Percentiles rank a stretch among this genome's conserved stretches.
Conservation (phyloP, 2,329 filamentous ascomycete genomes). For the Cordyceps fumosorosea region DNA sequence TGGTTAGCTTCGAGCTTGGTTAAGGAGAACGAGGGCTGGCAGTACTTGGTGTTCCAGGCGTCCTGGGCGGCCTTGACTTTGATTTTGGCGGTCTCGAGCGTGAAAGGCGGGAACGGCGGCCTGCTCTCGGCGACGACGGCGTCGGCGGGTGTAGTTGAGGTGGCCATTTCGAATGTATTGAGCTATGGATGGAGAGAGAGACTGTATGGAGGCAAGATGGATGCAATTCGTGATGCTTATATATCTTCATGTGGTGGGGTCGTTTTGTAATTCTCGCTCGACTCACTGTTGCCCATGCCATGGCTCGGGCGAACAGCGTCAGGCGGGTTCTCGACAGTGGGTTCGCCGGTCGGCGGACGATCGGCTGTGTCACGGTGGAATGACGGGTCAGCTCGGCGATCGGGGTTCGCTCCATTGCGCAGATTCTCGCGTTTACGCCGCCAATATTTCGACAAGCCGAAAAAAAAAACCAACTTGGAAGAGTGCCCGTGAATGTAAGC, state of each 20-base stretch:
- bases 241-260: no score
- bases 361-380: neutral
- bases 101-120: conserved; percentile 65
- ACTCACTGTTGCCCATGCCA: neutral
- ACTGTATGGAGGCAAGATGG: no score
- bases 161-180: no score
- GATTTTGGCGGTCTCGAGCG: conserved; percentile 57
- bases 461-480: no score
- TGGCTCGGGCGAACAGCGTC: neutral
- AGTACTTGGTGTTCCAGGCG: conserved; percentile 70
- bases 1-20: no score
- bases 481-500: no score
- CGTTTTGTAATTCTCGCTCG: neutral
- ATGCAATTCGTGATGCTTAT: no score
- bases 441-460: no score
- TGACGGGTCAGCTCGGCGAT: neutral
- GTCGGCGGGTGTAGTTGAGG: no score
- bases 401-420: neutral
- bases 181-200: no score
- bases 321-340: neutral
- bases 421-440: no score
- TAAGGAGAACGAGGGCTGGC: neutral
- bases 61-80: conserved; percentile 84
- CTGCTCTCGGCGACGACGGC: conserved; percentile 3
- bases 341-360: neutral